Evolutionary conservation across 208 protist species (phyloP).

Genomic region (Leishmania lainsoni): DNA sequence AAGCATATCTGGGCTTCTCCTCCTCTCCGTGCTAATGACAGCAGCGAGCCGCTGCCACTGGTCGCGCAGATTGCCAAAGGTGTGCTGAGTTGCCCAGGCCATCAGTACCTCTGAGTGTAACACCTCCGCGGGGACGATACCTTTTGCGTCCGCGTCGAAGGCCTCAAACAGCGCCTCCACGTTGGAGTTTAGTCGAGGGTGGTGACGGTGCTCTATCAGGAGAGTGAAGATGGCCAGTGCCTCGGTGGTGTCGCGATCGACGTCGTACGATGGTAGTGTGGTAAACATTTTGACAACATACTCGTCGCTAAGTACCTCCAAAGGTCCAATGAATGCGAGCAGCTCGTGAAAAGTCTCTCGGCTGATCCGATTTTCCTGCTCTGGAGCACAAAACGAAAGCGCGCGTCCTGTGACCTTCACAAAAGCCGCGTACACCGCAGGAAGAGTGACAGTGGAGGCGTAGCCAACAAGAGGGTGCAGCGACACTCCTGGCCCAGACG

Average conservation of each 20-base stretch:
- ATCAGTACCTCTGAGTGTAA: constrained; percentile 44
- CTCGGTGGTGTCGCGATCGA: constrained; percentile 21
- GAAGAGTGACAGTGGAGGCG: constrained; percentile 47
- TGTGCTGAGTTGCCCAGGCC: constrained; percentile 67
- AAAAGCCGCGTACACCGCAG: constrained; percentile 51
- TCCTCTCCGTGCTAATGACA: constrained; percentile 39
- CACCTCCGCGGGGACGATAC: constrained; percentile 50
- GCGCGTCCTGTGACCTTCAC: constrained; percentile 24
- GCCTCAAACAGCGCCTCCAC: constrained; percentile 61
- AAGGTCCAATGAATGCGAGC: constrained; percentile 30
- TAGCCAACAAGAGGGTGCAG: constrained; percentile 70
- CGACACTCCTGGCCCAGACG: background rate
- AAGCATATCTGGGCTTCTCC: constrained; percentile 26
- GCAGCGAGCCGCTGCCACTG: constrained; percentile 67
- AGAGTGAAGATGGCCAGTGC: constrained; percentile 53
- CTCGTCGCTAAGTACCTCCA: constrained; percentile 38
- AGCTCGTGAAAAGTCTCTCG: constrained; percentile 36
- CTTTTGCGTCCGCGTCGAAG: constrained; percentile 56
- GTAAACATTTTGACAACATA: constrained; percentile 54
- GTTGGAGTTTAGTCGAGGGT: constrained; percentile 60
- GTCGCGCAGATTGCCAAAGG: constrained; percentile 69
- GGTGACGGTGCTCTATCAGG: constrained; percentile 60
- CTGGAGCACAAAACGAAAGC: constrained; percentile 5
- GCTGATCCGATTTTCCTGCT: constrained; percentile 1
- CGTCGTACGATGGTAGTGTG: constrained; percentile 33